A percentile compares a stretch with the other conserved stretches of the same genome.
phyloP scores from a whole-genome alignment of 2,329 filamentous ascomycete species.

The Myriosclerotinia scirpicola region DNA sequence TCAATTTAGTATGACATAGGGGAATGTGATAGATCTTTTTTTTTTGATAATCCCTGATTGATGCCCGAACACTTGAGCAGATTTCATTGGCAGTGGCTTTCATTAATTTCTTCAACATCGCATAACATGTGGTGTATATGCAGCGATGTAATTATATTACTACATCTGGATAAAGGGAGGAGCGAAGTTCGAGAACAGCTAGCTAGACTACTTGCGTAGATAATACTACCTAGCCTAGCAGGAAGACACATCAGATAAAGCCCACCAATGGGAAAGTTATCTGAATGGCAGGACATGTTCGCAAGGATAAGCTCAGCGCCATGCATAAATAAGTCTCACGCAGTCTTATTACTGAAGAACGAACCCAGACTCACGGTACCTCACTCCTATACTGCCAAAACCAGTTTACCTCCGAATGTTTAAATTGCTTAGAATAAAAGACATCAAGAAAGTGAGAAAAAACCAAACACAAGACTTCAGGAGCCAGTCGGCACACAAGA shows the following conservation, averaged over 20 bases:
- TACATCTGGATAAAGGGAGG: constrained; percentile 1
- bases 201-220: not conserved
- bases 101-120: constrained; percentile 16
- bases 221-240: constrained; percentile 7
- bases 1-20: not conserved
- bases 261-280: constrained; percentile 8
- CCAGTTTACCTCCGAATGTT: constrained; percentile 6
- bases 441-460: constrained; percentile 1
- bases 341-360: constrained; percentile 11
- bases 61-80: constrained; percentile 13
- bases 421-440: constrained; percentile 11
- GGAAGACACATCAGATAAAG: constrained; percentile 7
- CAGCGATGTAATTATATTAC: constrained; percentile 2
- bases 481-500: constrained; percentile 10
- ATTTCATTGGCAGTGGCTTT: constrained; percentile 6
- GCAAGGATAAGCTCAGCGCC: not conserved
- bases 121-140: not conserved
- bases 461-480: constrained; percentile 12
- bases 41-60: constrained; percentile 2
- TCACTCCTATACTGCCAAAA: constrained; percentile 15
- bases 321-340: not conserved
- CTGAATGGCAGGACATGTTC: not conserved
- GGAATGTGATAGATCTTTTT: not conserved
- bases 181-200: constrained; percentile 6
- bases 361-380: constrained; percentile 12